These are phyloP conservation scores for Capillidium heterosporum DNA, from an alignment of 371 early-diverging fungal species.

Conservation along the genomic window DNA sequence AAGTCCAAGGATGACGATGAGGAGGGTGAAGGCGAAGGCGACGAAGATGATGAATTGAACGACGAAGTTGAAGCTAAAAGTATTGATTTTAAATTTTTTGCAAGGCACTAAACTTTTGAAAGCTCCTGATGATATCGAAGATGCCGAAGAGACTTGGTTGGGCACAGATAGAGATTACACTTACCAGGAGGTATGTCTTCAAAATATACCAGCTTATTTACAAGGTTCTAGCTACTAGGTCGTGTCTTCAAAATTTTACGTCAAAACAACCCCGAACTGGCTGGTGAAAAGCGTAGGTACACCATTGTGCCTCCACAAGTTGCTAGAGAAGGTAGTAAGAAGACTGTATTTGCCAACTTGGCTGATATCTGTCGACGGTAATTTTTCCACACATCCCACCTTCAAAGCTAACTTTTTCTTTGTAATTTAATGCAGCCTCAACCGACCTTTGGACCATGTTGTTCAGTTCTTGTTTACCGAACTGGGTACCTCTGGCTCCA, in stretches of 20 bases:
- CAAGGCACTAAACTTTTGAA: background rate
- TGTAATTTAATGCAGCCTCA: constrained; percentile 36
- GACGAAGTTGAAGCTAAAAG: constrained; percentile 11
- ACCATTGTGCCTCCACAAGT: constrained; percentile 88
- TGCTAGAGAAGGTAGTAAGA: constrained; percentile 86
- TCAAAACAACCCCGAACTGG: constrained; percentile 88
- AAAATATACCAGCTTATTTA: background rate
- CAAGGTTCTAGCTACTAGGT: constrained; percentile 43
- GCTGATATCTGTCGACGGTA: constrained; percentile 78
- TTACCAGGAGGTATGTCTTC: constrained; percentile 56
- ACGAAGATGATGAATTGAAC: constrained; percentile 46
- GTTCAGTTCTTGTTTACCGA: constrained; percentile 96
- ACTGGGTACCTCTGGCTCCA: constrained; percentile 95
- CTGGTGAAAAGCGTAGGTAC: constrained; percentile 81
- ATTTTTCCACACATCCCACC: background rate
- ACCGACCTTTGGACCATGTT: constrained; percentile 92
- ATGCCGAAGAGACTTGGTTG: constrained; percentile 61
- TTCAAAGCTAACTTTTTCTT: background rate
- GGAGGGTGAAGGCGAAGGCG: constrained; percentile 39
- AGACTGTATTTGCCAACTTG: constrained; percentile 89
- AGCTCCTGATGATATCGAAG: constrained; percentile 9
- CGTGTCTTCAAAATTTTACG: constrained; percentile 83
- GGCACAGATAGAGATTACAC: constrained; percentile 86
- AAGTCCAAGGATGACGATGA: constrained; percentile 13
- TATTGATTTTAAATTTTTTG: background rate